Evolutionary conservation across 2,329 filamentous ascomycete species (phyloP).

Genomic region (Aspergillus sp.): DNA sequence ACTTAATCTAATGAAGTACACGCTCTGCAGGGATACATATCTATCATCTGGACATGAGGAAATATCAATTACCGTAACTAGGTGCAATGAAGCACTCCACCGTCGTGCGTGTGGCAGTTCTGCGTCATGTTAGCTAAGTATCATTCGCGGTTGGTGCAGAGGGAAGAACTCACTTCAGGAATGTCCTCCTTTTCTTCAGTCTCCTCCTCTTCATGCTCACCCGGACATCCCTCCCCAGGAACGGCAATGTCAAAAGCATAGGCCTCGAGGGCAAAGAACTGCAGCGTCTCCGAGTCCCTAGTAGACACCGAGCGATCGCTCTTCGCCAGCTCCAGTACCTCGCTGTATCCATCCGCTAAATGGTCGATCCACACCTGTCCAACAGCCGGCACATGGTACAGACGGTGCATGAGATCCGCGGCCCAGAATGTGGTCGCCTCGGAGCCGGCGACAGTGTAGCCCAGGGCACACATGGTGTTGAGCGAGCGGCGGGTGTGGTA

Average conservation of each 20-base stretch:
- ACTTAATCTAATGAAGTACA: background rate
- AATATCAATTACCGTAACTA: conserved; percentile 10
- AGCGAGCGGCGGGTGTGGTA: conserved; percentile 58
- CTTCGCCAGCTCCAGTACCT: conserved; percentile 53
- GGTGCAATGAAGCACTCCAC: conserved; percentile 39
- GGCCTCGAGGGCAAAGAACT: conserved; percentile 66
- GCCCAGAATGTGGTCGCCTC: conserved; percentile 63
- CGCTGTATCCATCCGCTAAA: conserved; percentile 58
- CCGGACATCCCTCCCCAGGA: conserved; percentile 61
- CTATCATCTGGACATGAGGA: background rate
- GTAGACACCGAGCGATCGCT: conserved; percentile 49
- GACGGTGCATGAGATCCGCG: conserved; percentile 64
- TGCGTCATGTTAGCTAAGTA: conserved; percentile 10
- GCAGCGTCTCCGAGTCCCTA: conserved; percentile 60
- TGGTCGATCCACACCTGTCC: conserved; percentile 61
- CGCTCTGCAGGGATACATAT: too few species aligned
- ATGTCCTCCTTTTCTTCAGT: conserved; percentile 16
- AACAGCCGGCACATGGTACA: conserved; percentile 62
- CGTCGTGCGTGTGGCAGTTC: conserved; percentile 43
- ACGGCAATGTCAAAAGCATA: conserved; percentile 65
- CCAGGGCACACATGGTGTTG: conserved; percentile 58
- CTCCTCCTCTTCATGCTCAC: conserved; percentile 26
- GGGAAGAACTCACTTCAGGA: conserved; percentile 22
- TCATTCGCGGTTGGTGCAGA: background rate
- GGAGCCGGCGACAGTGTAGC: conserved; percentile 59